Percentiles rank a stretch among this genome's conserved stretches.
These are phyloP conservation scores for Xylaria sp. DNA, from an alignment of 2,329 filamentous ascomycete genomes.

Conservation along the genomic window DNA sequence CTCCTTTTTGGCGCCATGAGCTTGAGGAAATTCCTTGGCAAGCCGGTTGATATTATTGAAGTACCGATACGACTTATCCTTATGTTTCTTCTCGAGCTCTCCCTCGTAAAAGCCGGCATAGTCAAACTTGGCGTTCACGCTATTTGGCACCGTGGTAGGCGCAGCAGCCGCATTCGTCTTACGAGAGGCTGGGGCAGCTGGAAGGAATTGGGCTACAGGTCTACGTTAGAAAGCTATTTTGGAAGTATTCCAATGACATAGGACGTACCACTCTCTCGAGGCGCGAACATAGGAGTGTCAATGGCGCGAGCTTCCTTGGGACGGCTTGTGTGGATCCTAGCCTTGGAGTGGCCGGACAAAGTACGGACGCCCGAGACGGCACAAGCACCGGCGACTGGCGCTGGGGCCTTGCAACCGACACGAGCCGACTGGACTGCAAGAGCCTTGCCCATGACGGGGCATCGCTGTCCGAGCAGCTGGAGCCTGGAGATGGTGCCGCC, in stretches of 20 bases:
- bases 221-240: slow-evolving; percentile 28
- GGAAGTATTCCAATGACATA: background rate
- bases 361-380: slow-evolving; percentile 57
- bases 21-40: slow-evolving; percentile 92
- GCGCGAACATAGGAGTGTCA: slow-evolving; percentile 60
- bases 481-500: slow-evolving; percentile 97
- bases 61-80: slow-evolving; percentile 99
- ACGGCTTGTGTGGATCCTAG: slow-evolving; percentile 80
- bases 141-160: slow-evolving; percentile 35
- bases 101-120: slow-evolving; percentile 87
- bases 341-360: slow-evolving; percentile 59
- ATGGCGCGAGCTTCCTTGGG: slow-evolving; percentile 79
- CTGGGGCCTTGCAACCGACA: slow-evolving; percentile 48
- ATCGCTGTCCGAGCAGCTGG: slow-evolving; percentile 90
- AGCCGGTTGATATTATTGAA: slow-evolving; percentile 99
- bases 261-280: slow-evolving; percentile 56
- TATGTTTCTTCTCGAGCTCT: slow-evolving; percentile 97
- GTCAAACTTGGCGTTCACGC: slow-evolving; percentile 70
- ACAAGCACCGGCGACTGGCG: slow-evolving; percentile 44
- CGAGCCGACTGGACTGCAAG: slow-evolving; percentile 81
- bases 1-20: slow-evolving; percentile 83
- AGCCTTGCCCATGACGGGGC: slow-evolving; percentile 98
- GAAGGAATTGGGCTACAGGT: slow-evolving; percentile 45
- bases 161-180: slow-evolving; percentile 38
- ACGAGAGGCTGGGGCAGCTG: slow-evolving; percentile 39